Percentiles rank a stretch among this genome's conserved stretches.
These are phyloP conservation scores for Aspergillus costaricaensis DNA, from an alignment of 2,329 filamentous ascomycete genomes.

Conservation along the genomic window DNA sequence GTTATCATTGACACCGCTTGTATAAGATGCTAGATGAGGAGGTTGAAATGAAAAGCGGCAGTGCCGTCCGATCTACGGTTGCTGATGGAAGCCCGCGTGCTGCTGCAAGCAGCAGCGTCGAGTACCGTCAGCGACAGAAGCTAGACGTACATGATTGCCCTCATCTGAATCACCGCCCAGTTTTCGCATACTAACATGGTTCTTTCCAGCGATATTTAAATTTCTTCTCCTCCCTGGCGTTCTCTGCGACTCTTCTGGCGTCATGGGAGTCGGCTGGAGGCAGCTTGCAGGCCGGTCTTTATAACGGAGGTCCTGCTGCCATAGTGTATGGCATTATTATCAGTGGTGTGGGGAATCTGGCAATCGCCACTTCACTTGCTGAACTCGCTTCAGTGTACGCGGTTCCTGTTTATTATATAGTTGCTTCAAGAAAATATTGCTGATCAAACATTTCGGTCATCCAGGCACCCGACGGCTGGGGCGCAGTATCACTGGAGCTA, in stretches of 20 bases:
- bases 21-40: slow-evolving; percentile 3
- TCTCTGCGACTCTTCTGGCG: slow-evolving; percentile 40
- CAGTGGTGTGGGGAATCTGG: slow-evolving; percentile 35
- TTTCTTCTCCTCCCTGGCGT: slow-evolving; percentile 40
- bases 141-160: slow-evolving; percentile 11
- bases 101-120: slow-evolving; percentile 4
- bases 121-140: slow-evolving; percentile 15
- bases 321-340: slow-evolving; percentile 39
- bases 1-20: background rate
- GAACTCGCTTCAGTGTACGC: slow-evolving; percentile 42
- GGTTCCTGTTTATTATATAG: too few species aligned
- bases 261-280: slow-evolving; percentile 40
- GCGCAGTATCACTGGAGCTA: slow-evolving; percentile 42
- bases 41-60: slow-evolving; percentile 17
- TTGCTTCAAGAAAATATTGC: too few species aligned
- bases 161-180: too few species aligned
- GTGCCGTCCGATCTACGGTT: slow-evolving; percentile 11
- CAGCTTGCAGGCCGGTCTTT: slow-evolving; percentile 27
- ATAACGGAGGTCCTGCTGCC: slow-evolving; percentile 37
- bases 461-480: slow-evolving; percentile 28
- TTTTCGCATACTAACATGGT: background rate
- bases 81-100: background rate
- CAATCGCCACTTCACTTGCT: slow-evolving; percentile 39
- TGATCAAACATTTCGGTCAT: background rate
- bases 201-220: slow-evolving; percentile 14